These are phyloP conservation scores for Daldinia sp. DNA, from an alignment of 2,329 filamentous ascomycete genomes.

Conservation along the genomic window DNA sequence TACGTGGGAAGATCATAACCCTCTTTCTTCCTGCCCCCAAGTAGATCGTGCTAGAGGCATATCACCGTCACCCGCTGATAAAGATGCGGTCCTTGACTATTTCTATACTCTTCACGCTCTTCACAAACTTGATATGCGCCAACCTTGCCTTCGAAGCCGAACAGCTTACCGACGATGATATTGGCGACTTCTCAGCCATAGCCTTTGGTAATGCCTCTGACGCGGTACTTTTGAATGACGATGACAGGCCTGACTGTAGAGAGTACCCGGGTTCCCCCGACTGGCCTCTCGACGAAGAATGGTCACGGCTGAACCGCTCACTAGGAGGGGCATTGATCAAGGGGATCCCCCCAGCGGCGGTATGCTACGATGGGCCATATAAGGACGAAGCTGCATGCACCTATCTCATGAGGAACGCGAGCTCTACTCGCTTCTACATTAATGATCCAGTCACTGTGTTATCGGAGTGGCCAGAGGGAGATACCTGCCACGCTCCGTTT, in stretches of 20 bases:
- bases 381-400: slow-evolving; percentile 49
- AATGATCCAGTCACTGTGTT: slow-evolving; percentile 52
- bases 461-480: slow-evolving; percentile 54
- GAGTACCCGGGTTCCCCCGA: slow-evolving; percentile 46
- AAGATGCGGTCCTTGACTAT: slow-evolving; percentile 33
- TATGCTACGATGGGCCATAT: slow-evolving; percentile 51
- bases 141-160: slow-evolving; percentile 47
- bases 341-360: slow-evolving; percentile 50
- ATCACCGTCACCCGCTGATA: not conserved
- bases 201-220: slow-evolving; percentile 47
- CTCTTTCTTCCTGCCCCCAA: not conserved
- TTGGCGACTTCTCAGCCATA: slow-evolving; percentile 51
- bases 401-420: slow-evolving; percentile 49
- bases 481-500: slow-evolving; percentile 51
- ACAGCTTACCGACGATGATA: slow-evolving; percentile 49
- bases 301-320: slow-evolving; percentile 49
- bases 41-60: not conserved
- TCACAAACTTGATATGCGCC: slow-evolving; percentile 20
- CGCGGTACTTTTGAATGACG: slow-evolving; percentile 41
- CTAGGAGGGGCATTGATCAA: slow-evolving; percentile 51
- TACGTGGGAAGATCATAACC: not conserved
- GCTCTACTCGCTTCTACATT: slow-evolving; percentile 50
- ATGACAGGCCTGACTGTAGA: slow-evolving; percentile 46
- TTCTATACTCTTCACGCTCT: slow-evolving; percentile 22
- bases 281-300: slow-evolving; percentile 51